Evolutionary conservation across 176 grass and related monocot species (phyloP).

Genomic region (Ensete ventricosum): DNA sequence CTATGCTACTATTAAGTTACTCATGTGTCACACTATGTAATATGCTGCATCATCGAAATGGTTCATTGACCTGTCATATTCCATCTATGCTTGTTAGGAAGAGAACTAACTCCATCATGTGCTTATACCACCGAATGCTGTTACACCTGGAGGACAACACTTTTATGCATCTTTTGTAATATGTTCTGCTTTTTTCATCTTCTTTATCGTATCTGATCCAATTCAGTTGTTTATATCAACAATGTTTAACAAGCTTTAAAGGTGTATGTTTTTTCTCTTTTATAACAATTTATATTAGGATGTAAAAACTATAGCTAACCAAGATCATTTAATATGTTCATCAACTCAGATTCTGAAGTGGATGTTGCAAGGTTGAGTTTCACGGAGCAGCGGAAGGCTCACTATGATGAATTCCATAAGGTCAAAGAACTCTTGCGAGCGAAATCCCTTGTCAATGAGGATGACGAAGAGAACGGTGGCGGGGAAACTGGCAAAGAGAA

Average conservation of each 20-base stretch:
- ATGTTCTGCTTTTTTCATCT: no score
- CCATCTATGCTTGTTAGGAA: no score
- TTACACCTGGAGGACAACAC: no score
- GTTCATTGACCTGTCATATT: no score
- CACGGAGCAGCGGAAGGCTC: constrained; percentile 56
- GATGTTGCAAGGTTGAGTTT: constrained; percentile 44
- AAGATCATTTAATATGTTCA: background rate
- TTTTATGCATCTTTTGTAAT: no score
- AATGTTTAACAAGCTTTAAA: background rate
- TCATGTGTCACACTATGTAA: no score
- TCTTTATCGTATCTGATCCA: no score
- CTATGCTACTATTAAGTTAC: no score
- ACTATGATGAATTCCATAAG: constrained; percentile 71
- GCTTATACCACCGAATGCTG: no score
- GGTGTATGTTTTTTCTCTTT: background rate
- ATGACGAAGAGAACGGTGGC: constrained; percentile 25
- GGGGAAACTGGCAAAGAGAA: constrained; percentile 5
- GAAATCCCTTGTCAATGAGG: constrained; percentile 39
- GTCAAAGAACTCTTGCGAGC: constrained; percentile 52
- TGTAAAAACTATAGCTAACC: background rate
- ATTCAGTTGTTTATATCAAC: no score
- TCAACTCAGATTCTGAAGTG: constrained; percentile 22
- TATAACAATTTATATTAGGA: background rate
- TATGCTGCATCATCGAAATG: no score
- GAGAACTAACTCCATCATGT: no score